A percentile compares a stretch with the other conserved stretches of the same genome.
phyloP scores from a whole-genome alignment of 805 yeast genomes.

The Clavispora santaluciae region DNA sequence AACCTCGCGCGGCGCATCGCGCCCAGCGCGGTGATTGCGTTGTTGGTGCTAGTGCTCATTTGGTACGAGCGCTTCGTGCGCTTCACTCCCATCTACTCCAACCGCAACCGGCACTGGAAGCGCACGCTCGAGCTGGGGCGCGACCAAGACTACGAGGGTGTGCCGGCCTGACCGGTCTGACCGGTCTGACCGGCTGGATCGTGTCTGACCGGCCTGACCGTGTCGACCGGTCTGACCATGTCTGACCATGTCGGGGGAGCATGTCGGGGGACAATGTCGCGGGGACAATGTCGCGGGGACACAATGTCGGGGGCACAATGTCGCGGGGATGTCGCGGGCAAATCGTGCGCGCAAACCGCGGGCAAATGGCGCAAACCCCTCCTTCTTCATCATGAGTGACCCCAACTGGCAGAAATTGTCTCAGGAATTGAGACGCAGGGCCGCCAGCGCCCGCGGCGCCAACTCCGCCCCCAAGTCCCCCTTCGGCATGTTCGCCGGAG shows the following conservation, averaged over 20 bases:
- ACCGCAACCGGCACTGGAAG: constrained; percentile 61
- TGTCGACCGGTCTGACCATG: no score
- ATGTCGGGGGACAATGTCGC: no score
- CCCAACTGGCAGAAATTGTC: constrained; percentile 38
- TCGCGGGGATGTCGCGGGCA: constrained; percentile 1
- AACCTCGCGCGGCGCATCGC: constrained; percentile 60
- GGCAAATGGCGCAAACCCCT: neutral
- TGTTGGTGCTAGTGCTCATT: constrained; percentile 47
- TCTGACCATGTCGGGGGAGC: no score
- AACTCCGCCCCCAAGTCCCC: constrained; percentile 33
- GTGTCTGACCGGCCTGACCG: no score
- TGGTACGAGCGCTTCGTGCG: constrained; percentile 49
- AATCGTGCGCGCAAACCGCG: neutral
- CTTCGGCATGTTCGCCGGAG: constrained; percentile 35
- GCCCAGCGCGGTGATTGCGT: constrained; percentile 60
- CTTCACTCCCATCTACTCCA: constrained; percentile 64
- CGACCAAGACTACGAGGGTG: constrained; percentile 70
- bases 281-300: no score
- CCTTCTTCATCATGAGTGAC: constrained; percentile 29
- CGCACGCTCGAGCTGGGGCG: constrained; percentile 31
- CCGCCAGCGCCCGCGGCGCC: constrained; percentile 20
- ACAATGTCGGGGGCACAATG: neutral
- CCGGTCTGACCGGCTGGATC: no score
- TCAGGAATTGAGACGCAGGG: constrained; percentile 38
- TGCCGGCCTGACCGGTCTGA: constrained; percentile 57